phyloP scores from a whole-genome alignment of 257 asterid species.

The Hygrophila difformis region DNA sequence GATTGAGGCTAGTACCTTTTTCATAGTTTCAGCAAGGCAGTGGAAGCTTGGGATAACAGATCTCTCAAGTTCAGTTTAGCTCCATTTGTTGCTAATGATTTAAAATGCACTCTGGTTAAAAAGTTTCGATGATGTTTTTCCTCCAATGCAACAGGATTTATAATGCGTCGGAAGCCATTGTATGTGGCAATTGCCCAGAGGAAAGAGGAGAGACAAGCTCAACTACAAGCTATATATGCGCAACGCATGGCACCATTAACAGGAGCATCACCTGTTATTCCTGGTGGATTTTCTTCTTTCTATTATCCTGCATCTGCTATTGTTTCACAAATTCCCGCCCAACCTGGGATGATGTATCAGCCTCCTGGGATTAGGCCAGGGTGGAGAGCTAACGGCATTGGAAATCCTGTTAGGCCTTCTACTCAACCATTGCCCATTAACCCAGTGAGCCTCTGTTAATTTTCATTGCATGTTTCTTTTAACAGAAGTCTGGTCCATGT shows the following conservation, averaged over 20 bases:
- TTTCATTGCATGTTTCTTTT: not conserved
- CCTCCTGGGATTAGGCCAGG: constrained; percentile 50
- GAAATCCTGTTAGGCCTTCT: constrained; percentile 35
- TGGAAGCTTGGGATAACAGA: not conserved
- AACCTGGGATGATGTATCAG: constrained; percentile 47
- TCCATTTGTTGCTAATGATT: not conserved
- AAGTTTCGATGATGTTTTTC: not conserved
- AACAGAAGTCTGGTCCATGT: too few relatives aligned
- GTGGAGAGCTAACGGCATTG: constrained; percentile 57
- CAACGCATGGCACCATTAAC: constrained; percentile 47
- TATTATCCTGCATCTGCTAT: constrained; percentile 50
- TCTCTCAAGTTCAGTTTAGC: constrained; percentile 1
- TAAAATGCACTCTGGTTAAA: not conserved
- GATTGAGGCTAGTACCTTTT: not conserved
- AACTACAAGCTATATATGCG: constrained; percentile 47
- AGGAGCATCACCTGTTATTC: constrained; percentile 43
- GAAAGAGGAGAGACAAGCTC: constrained; percentile 76
- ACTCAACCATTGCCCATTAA: constrained; percentile 46
- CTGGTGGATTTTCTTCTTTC: constrained; percentile 57
- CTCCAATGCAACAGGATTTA: constrained; percentile 40
- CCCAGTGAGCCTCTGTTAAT: constrained; percentile 37
- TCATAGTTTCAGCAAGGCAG: not conserved
- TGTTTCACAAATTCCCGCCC: constrained; percentile 44
- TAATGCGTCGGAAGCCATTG: constrained; percentile 65
- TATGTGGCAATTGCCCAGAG: constrained; percentile 80